Conservation (phyloP, 305 asterid genomes). For the Fraxinus ornus region DNA sequence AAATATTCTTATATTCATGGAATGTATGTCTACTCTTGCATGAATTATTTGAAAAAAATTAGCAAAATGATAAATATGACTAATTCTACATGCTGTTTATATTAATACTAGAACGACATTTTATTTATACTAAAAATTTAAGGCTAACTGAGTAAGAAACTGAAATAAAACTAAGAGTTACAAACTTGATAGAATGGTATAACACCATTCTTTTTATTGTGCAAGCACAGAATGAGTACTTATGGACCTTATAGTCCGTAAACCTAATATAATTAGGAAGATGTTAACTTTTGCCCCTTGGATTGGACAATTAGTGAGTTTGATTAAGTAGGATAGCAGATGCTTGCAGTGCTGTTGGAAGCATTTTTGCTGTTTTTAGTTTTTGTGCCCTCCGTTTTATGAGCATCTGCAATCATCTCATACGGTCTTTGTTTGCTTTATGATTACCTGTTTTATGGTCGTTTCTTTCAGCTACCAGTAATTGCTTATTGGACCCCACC, state of each 20-base stretch:
- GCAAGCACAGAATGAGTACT: neutral
- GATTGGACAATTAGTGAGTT: neutral
- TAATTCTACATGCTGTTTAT: neutral
- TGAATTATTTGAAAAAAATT: slow-evolving; percentile 2
- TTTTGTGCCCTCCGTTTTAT: neutral
- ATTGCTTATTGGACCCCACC: neutral
- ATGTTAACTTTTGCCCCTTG: neutral
- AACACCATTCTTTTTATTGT: neutral
- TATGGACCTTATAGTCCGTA: neutral
- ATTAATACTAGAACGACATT: neutral
- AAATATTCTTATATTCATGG: neutral
- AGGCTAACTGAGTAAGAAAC: neutral
- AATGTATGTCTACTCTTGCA: neutral
- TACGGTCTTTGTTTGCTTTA: neutral
- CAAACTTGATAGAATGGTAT: neutral
- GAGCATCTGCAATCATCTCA: neutral
- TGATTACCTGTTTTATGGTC: neutral
- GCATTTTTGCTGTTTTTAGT: neutral
- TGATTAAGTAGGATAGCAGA: slow-evolving; percentile 17
- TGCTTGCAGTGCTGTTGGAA: neutral
- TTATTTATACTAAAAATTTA: neutral
- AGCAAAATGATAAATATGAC: neutral
- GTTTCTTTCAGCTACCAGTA: slow-evolving; percentile 8
- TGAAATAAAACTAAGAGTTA: neutral
- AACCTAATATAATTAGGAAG: neutral